These are phyloP conservation scores for Crucihimalaya himalaica DNA, from an alignment of 345 rosid species.

Conservation along the genomic window DNA sequence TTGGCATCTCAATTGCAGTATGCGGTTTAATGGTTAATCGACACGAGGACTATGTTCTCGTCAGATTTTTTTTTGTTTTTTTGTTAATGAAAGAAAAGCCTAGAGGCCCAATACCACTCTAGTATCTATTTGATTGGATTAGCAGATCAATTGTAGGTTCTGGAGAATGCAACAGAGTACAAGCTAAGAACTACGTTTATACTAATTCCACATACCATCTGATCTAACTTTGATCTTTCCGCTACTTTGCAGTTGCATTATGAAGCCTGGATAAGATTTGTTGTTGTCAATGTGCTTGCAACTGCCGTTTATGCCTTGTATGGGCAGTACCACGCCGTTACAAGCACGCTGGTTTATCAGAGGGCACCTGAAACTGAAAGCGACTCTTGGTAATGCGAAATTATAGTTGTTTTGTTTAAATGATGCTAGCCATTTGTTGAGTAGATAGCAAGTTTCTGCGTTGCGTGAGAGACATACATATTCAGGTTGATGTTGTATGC, in stretches of 20 bases:
- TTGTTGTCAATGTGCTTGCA: slow-evolving; percentile 64
- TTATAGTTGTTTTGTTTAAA: neutral
- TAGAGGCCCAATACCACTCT: no score
- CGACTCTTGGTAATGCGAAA: slow-evolving; percentile 2
- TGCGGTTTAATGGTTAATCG: no score
- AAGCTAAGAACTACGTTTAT: neutral
- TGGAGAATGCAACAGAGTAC: no score
- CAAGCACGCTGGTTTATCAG: slow-evolving; percentile 56
- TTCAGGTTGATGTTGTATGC: neutral
- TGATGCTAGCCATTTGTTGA: neutral
- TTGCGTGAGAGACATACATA: neutral
- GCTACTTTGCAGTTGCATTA: slow-evolving; percentile 66
- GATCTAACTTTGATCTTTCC: slow-evolving; percentile 25
- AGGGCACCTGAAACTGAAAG: slow-evolving; percentile 55
- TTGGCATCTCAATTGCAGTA: no score
- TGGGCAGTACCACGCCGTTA: slow-evolving; percentile 80
- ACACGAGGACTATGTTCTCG: no score
- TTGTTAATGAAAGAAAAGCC: no score
- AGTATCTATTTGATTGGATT: no score
- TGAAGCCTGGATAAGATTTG: slow-evolving; percentile 91
- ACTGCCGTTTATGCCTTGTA: slow-evolving; percentile 69
- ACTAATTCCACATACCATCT: neutral
- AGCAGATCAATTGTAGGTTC: no score
- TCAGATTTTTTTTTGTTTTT: no score
- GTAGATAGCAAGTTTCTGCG: neutral